Evolutionary conservation across 2,329 filamentous ascomycete species (phyloP).

Genomic region (Magnaporthales sp.): DNA sequence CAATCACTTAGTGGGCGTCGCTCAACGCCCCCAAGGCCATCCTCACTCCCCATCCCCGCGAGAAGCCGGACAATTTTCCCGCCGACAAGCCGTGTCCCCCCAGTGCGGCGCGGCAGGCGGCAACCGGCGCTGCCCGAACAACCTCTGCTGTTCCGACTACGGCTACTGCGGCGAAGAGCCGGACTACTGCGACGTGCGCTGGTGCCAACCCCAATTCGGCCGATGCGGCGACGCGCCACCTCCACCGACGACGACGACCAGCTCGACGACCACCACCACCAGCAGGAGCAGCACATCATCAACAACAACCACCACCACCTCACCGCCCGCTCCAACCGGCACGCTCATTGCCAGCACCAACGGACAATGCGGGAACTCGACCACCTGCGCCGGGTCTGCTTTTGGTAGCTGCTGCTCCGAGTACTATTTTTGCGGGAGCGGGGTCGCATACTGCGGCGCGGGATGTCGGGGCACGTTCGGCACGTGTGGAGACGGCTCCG

Average conservation of each 20-base stretch:
- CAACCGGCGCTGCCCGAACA: conserved; percentile 10
- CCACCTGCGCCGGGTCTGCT: conserved; percentile 10
- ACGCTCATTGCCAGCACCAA: conserved; percentile 7
- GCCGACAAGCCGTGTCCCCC: not conserved
- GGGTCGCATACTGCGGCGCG: conserved; percentile 9
- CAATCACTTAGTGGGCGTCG: not conserved
- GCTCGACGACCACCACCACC: conserved; percentile 4
- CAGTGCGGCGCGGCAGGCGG: conserved; percentile 9
- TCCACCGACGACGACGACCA: conserved; percentile 3
- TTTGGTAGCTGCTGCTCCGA: conserved; percentile 11
- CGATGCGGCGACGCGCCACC: conserved; percentile 9
- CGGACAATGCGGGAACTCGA: conserved; percentile 12
- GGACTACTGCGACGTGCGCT: conserved; percentile 9
- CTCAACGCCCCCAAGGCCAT: not conserved
- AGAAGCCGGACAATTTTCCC: not conserved
- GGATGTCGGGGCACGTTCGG: conserved; percentile 10
- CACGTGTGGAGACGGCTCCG: conserved; percentile 5
- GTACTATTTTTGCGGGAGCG: conserved; percentile 12
- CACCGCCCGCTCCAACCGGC: conserved; percentile 10
- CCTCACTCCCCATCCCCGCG: no score
- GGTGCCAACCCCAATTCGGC: conserved; percentile 11
- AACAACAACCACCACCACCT: conserved; percentile 6
- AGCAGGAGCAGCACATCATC: conserved; percentile 3
- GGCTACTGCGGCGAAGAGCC: conserved; percentile 12
- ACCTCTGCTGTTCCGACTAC: conserved; percentile 14